A percentile compares a stretch with the other conserved stretches of the same genome.
phyloP scores from a whole-genome alignment of 345 rosid species.

The Murraya koenigii region DNA sequence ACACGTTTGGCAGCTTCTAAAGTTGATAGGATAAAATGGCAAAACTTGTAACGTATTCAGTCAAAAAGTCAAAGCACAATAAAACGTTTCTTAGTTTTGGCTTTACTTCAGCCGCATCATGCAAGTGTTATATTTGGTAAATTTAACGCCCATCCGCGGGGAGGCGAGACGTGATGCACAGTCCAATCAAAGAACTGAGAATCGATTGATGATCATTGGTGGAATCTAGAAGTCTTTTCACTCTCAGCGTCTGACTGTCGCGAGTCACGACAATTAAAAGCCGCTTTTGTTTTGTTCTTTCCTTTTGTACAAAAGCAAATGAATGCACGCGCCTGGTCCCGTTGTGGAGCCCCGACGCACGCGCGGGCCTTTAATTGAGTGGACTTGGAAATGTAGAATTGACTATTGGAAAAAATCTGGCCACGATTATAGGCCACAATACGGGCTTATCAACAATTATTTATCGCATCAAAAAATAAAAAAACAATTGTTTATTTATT shows the following conservation, averaged over 20 bases:
- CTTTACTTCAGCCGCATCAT: constrained; percentile 8
- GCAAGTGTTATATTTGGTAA: not conserved
- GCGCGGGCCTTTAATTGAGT: not conserved
- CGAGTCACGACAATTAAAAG: constrained; percentile 4
- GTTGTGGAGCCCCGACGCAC: constrained; percentile 11
- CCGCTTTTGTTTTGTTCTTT: not conserved
- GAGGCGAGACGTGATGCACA: not conserved
- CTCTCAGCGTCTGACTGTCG: not conserved
- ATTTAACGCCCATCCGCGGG: not conserved
- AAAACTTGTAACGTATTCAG: not conserved
- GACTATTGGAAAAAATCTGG: not conserved
- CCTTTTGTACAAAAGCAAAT: not conserved
- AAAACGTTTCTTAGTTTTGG: not conserved
- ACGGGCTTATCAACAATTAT: not conserved
- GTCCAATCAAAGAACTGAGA: constrained; percentile 14
- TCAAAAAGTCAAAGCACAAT: constrained; percentile 14
- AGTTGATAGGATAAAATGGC: not conserved
- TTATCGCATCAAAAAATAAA: too few relatives aligned
- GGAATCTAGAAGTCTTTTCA: not conserved
- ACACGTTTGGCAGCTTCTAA: not conserved
- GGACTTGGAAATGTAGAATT: not conserved
- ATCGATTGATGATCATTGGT: not conserved
- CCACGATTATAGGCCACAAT: not conserved
- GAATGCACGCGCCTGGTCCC: not conserved
- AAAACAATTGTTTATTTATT: too few relatives aligned